phyloP scores from a whole-genome alignment of 352 stramenopile species.

The Pythium diclinum region DNA sequence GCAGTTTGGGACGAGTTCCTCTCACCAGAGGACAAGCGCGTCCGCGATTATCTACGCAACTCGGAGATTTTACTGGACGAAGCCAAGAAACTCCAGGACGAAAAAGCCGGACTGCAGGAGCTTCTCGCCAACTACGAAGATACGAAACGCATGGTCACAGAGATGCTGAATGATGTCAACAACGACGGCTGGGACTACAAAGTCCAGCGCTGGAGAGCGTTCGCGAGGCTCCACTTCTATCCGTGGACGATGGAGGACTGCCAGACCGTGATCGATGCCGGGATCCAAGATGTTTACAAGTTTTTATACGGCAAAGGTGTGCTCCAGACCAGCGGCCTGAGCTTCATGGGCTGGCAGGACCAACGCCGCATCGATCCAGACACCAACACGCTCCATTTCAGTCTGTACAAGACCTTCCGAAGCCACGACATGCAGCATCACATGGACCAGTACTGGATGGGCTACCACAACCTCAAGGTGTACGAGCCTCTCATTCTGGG shows the following conservation, averaged over 20 bases:
- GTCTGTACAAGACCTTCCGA: background rate
- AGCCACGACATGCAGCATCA: background rate
- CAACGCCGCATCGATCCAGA: background rate
- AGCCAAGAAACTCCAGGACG: no score
- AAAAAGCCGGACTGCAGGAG: no score
- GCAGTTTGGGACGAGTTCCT: no score
- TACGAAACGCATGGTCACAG: no score
- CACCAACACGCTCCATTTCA: background rate
- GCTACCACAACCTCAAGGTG: background rate
- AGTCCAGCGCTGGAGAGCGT: no score
- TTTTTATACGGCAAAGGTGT: background rate
- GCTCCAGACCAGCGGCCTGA: background rate
- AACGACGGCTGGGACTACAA: no score
- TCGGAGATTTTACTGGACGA: no score
- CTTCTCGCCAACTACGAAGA: no score
- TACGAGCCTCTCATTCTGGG: background rate
- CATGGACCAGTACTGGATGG: conserved; percentile 4
- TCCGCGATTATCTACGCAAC: no score
- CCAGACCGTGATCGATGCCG: background rate
- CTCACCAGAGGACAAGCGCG: no score
- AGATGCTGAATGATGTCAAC: no score
- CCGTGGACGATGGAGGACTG: background rate
- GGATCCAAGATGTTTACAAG: background rate
- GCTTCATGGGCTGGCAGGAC: conserved; percentile 10
- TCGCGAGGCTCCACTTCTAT: no score